These are phyloP conservation scores for Ambrosia hybrid DNA, from an alignment of 140 eudicot species.

Conservation along the genomic window DNA sequence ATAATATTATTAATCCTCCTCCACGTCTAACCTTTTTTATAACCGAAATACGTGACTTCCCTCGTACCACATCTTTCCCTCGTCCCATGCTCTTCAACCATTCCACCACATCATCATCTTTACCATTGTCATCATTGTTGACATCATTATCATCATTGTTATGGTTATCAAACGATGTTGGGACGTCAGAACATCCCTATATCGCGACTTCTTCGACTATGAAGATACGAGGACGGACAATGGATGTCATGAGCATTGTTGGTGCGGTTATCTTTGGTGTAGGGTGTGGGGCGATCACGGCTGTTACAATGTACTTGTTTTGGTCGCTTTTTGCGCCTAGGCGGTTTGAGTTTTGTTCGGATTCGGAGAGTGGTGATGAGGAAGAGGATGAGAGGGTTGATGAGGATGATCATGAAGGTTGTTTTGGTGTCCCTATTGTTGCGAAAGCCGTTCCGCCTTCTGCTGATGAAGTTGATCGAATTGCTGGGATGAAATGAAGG, in stretches of 20 bases:
- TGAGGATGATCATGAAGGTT: not conserved
- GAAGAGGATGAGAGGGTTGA: too few species aligned
- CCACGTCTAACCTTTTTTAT: constrained; percentile 30
- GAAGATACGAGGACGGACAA: constrained; percentile 53
- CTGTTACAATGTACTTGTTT: constrained; percentile 64
- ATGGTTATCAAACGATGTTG: not conserved
- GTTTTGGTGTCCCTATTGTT: constrained; percentile 12
- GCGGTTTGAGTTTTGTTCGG: constrained; percentile 29
- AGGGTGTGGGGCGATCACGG: constrained; percentile 84
- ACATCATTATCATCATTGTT: too few species aligned
- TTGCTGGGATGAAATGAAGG: constrained; percentile 20
- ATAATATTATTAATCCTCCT: not conserved
- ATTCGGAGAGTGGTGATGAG: constrained; percentile 21
- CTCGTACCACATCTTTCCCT: constrained; percentile 29
- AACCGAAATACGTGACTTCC: constrained; percentile 30
- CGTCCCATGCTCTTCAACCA: constrained; percentile 27
- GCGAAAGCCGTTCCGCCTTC: constrained; percentile 30
- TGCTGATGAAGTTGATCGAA: constrained; percentile 29
- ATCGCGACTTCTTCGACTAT: constrained; percentile 28
- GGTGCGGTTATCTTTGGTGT: constrained; percentile 79
- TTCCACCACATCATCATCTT: constrained; percentile 20
- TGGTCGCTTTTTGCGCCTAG: constrained; percentile 59
- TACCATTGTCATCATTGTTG: not conserved
- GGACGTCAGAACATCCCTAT: constrained; percentile 24
- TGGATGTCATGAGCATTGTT: constrained; percentile 69